phyloP scores from a whole-genome alignment of 192 early-diverging fungal genomes.

The Coemansia sp. region DNA sequence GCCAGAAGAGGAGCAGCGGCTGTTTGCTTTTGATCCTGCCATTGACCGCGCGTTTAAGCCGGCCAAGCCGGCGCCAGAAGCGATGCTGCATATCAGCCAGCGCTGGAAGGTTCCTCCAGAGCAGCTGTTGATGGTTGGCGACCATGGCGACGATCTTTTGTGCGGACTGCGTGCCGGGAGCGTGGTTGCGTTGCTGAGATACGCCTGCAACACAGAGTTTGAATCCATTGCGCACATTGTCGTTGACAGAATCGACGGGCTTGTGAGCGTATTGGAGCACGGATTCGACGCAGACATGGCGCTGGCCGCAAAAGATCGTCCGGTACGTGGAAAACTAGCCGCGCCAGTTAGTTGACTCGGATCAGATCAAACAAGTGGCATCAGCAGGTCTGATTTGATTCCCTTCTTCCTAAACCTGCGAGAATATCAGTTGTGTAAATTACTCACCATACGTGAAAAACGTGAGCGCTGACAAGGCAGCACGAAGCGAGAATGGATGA shows the following conservation, averaged over 20 bases:
- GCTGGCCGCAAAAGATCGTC: constrained; percentile 13
- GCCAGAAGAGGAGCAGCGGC: constrained; percentile 22
- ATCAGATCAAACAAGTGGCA: no score
- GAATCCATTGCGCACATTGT: constrained; percentile 38
- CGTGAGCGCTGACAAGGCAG: no score
- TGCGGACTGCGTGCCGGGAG: constrained; percentile 53
- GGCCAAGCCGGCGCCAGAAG: constrained; percentile 51
- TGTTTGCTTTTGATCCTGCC: constrained; percentile 51
- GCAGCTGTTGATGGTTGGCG: constrained; percentile 58
- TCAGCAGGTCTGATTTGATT: no score
- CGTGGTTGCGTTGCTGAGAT: constrained; percentile 47
- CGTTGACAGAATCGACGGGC: constrained; percentile 46
- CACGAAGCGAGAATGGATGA: no score
- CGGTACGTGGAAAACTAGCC: no score
- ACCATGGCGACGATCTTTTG: constrained; percentile 55
- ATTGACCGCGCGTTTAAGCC: constrained; percentile 53
- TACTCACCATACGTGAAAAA: no score
- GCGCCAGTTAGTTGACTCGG: no score
- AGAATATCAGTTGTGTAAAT: no score
- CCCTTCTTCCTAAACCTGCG: no score
- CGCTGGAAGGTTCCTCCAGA: constrained; percentile 47
- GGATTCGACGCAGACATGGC: constrained; percentile 41
- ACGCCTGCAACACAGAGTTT: constrained; percentile 35
- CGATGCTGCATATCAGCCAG: constrained; percentile 42
- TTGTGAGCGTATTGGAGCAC: constrained; percentile 16